A percentile compares a stretch with the other conserved stretches of the same genome.
phyloP scores from a whole-genome alignment of 1,284 basidiomycete genomes.

The Trametes versicolor region DNA sequence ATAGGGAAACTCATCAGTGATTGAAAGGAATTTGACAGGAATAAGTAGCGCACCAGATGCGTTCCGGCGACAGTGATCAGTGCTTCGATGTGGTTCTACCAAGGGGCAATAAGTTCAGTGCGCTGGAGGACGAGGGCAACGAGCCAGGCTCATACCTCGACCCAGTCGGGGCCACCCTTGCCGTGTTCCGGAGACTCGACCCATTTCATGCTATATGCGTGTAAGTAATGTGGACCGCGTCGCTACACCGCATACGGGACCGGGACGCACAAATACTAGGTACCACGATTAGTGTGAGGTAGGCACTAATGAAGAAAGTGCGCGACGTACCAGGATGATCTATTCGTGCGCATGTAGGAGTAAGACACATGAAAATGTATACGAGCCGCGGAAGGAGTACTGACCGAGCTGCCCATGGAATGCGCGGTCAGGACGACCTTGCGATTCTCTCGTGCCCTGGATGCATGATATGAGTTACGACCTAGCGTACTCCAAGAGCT shows the following conservation, averaged over 20 bases:
- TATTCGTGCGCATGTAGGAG: slow-evolving; percentile 31
- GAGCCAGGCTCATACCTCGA: slow-evolving; percentile 68
- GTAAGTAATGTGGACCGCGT: background rate
- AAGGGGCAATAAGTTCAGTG: background rate
- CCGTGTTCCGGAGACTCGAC: slow-evolving; percentile 91
- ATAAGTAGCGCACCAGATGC: slow-evolving; percentile 67
- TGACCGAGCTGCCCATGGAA: slow-evolving; percentile 87
- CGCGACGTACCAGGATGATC: slow-evolving; percentile 61
- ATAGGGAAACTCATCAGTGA: too few relatives aligned
- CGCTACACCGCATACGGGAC: too few relatives aligned
- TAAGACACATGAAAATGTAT: background rate
- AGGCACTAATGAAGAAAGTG: background rate
- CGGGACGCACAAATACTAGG: slow-evolving; percentile 33
- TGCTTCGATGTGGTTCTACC: slow-evolving; percentile 80
- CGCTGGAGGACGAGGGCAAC: background rate
- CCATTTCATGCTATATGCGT: slow-evolving; percentile 86
- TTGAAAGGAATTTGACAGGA: too few relatives aligned
- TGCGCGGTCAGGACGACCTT: slow-evolving; percentile 93
- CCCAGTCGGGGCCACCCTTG: slow-evolving; percentile 90
- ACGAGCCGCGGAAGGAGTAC: slow-evolving; percentile 40
- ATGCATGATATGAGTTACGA: slow-evolving; percentile 18
- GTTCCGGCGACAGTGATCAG: slow-evolving; percentile 91
- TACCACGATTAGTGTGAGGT: background rate
- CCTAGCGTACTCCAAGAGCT: background rate
- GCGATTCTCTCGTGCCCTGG: slow-evolving; percentile 73